Evolutionary conservation across 371 early-diverging fungal species (phyloP).

Genomic region (Saksenaea oblongispora): DNA sequence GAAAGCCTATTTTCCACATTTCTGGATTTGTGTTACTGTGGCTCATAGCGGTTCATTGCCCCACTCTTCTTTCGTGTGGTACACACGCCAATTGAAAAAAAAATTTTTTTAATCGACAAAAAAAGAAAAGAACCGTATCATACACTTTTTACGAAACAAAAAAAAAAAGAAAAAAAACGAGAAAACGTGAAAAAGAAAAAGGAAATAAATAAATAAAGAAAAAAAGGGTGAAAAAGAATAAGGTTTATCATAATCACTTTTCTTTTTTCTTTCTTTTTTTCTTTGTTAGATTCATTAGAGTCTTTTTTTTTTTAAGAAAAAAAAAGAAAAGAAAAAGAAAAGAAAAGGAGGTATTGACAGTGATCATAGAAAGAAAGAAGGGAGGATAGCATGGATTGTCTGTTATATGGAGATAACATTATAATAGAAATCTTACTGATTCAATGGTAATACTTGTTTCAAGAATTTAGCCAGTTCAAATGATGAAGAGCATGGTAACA

Average conservation of each 20-base stretch:
- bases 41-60: background rate
- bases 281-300: too few relatives aligned
- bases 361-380: conserved; percentile 15
- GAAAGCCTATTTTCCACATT: background rate
- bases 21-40: background rate
- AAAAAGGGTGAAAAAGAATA: background rate
- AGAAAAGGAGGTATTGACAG: too few relatives aligned
- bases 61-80: too few relatives aligned
- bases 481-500: conserved; percentile 39
- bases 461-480: conserved; percentile 34
- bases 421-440: background rate
- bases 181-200: background rate
- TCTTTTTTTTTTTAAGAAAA: too few relatives aligned
- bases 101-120: background rate
- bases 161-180: background rate
- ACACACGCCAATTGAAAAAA: background rate
- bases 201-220: background rate
- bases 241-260: background rate
- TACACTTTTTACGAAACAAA: conserved; percentile 1
- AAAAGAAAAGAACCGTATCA: background rate
- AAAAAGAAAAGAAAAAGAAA: too few relatives aligned
- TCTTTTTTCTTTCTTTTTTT: background rate
- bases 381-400: background rate
- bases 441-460: conserved; percentile 25
- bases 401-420: too few relatives aligned